Evolutionary conservation across 345 rosid genomes (phyloP), one percentile per base, ranked within the genome.

Genomic region (Arabidopsis arenosa): DNA sequence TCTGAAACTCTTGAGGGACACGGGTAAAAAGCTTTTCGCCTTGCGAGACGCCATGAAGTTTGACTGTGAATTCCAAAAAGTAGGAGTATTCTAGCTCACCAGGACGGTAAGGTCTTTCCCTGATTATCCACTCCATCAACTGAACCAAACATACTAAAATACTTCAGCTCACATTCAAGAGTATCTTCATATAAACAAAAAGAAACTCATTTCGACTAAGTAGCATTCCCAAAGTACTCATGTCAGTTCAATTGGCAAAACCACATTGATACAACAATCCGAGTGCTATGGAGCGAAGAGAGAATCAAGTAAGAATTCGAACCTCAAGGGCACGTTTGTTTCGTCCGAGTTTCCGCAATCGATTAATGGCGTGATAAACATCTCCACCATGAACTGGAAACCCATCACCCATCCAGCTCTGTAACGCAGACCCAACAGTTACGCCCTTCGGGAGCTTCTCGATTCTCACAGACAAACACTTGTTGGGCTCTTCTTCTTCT

Each of bases 51-150:
- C 98, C 97, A 33, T 90, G 95, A 62, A 87, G 59, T 66, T 91
- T 94, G 17, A 81, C 70, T 0, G 97, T 94, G 71, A 92, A 94
- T 75, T 92, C 98, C 76, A 94, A 77, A 52, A 90, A 75, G 79
- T 84, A 94, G 1, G 97, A 89, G 85, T 89, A 94, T 32, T 94
- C 98, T 8, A 92, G 83, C 78, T 94, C 98, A n/a, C 81, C 87
- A 4, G 77, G 90, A 76, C 80, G 83, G 72, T 94, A 94, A 1
- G 97, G 92, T 74, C 93, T 89, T 86, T 89, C 98, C 39, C 98
- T 85, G 37, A 90, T 89, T 62, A 92, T 82, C 97, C 98, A 94
- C 73, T 94, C 97, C 97, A 94, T 92, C 81, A 90, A 88, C 97
- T 94, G 74, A 53, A 70, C 52, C 73, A 67, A 35, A 45, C 53